phyloP scores from a whole-genome alignment of 768 basidiomycete genomes.

The Russula lepida region DNA sequence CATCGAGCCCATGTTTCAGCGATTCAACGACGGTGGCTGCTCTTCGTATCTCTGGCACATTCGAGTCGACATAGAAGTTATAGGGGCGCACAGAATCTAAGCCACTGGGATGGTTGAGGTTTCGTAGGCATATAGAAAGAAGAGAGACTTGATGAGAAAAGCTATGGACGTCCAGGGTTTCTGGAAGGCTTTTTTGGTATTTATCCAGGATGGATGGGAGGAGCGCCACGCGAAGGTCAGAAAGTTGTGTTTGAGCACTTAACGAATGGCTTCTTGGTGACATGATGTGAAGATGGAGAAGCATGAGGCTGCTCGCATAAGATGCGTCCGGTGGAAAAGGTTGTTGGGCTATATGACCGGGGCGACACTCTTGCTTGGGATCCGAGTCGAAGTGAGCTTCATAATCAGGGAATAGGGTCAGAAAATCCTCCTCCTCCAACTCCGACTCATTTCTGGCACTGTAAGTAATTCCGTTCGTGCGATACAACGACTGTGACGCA shows the following conservation, averaged over 20 bases:
- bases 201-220: slow-evolving; percentile 17
- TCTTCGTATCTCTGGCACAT: slow-evolving; percentile 61
- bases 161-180: slow-evolving; percentile 41
- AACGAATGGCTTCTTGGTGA: slow-evolving; percentile 25
- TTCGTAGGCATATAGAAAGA: slow-evolving; percentile 36
- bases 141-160: slow-evolving; percentile 44
- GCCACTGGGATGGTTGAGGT: slow-evolving; percentile 25
- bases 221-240: slow-evolving; percentile 14
- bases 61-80: slow-evolving; percentile 79
- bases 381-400: slow-evolving; percentile 38
- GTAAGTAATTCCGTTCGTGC: slow-evolving; percentile 46
- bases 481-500: slow-evolving; percentile 70
- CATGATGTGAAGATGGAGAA: slow-evolving; percentile 43
- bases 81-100: slow-evolving; percentile 28
- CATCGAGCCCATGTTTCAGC: slow-evolving; percentile 45
- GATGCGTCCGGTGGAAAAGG: slow-evolving; percentile 27
- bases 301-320: slow-evolving; percentile 35
- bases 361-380: neutral
- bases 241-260: slow-evolving; percentile 21
- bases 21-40: slow-evolving; percentile 42
- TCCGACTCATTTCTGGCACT: slow-evolving; percentile 58
- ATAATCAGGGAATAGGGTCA: slow-evolving; percentile 78
- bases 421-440: slow-evolving; percentile 76
- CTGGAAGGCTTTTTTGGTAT: slow-evolving; percentile 8
- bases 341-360: slow-evolving; percentile 10